Base-by-base conservation (phyloP, 2,329 filamentous ascomycete genomes). In the Diplodia mutila region DNA sequence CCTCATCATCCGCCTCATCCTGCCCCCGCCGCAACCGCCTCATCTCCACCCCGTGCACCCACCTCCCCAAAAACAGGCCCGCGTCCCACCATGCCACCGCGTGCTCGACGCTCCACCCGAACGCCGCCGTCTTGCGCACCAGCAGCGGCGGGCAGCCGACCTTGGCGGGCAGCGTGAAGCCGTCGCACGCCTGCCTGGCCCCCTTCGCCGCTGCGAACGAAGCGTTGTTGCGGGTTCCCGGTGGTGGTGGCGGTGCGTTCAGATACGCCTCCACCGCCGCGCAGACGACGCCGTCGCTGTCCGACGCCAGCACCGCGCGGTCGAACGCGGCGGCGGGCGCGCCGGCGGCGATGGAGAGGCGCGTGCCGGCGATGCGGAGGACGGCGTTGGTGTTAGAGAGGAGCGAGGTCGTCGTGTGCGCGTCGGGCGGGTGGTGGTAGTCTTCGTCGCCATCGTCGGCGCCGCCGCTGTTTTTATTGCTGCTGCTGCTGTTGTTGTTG, bases 301-400 rank as follows among this genome's bases (percentile, higher is more conserved):
- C 73, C 25, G 71, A 71, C 23, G 77, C 71, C 14, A 79, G 52
- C 27, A 59, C 68, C 37, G 76, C 71, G 11, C 75, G 74, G 63
- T 77, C 72, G 55, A 76, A 75, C 1, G 70, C 67, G 42, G 34
- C 21, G 48, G 71, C 71, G n/a, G 73, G 70, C 0, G 74, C 73
- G 34, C 70, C 72, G 25, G 72, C 70, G 1, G 73, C 73, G n/a
- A n/a, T n/a, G 25, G 76, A 75, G 6, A 74, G 71, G 8, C 77
- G 73, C 18, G 74, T 72, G 67, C 75, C 75, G 18, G 74, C 75
- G 65, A 75, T 77, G 18, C 75, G 73, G 25, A 79, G 69, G 14
- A 78, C 66, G 1, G 75, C 76, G 29, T 76, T 73, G 61, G 74
- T 75, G 57, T 79, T 77, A 70, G 78, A 78, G 65, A 77, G 69